Base-by-base conservation (phyloP, 2,329 filamentous ascomycete genomes). In the Pseudocercospora fuligena region DNA sequence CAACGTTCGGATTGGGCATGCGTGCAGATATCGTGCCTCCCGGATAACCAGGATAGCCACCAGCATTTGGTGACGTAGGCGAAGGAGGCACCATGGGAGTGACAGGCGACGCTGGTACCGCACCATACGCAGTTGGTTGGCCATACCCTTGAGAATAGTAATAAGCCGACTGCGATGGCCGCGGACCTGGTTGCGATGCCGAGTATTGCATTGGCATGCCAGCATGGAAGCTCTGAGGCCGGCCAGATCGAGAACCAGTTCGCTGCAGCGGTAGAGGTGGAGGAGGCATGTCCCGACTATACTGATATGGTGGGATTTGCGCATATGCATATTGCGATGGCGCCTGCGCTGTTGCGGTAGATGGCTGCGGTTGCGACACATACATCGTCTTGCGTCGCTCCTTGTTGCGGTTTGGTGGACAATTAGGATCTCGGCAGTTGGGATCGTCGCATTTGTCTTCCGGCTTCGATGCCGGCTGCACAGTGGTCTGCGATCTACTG, bases 401-500 rank as follows among this genome's bases (percentile, higher is more conserved):
- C 3, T 56, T n/a, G 56, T 70, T 69, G 27, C 62, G 69, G 46
- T 56, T 59, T 40, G 66, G 68, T 14, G 49, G 21, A 67, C 80
- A 81, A 25, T 72, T 73, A 19, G 78, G 77, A 61, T 79, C 72
- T 46, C 66, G 74, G 73, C 80, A 81, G 23, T 70, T 85, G 79
- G 82, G 83, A 82, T 80, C 83, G 83, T 74, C 77, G 79, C 78
- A 82, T 80, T 68, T 84, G 83, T 58, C 57, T 25, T 27, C n/a
- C 31, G 40, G 56, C 40, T 53, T 64, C 16, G 56, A 29, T 21
- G 65, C 33, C 21, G 49, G 33, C 25, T 36, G 57, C 19, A 65
- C 58, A 5, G 67, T 27, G 16, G 67, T 69, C 19, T 66, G 62
- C 31, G 62, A 31, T 56, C 67, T 58, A 73, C 85, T 86, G 74